Percentiles rank a stretch among this genome's conserved stretches.
Evolutionary conservation across 2,329 filamentous ascomycete genomes (phyloP).

Genomic region (Penicillium sp.): DNA sequence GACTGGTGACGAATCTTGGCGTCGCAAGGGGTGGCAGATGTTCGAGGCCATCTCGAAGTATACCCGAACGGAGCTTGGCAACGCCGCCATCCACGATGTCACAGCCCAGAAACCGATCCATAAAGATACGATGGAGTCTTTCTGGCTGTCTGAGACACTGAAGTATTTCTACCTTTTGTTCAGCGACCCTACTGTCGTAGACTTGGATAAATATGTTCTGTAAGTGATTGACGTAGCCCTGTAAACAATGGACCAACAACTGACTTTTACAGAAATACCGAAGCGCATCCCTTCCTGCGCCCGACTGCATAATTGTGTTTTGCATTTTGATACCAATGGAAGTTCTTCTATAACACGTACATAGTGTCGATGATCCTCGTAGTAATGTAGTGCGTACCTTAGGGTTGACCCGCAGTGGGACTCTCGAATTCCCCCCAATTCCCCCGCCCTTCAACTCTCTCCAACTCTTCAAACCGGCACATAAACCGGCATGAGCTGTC

Average conservation of each 20-base stretch:
- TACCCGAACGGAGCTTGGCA: conserved; percentile 61
- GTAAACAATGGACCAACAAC: not conserved
- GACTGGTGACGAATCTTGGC: conserved; percentile 64
- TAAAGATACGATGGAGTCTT: conserved; percentile 69
- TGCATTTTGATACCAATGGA: conserved; percentile 25
- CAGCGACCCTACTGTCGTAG: conserved; percentile 42
- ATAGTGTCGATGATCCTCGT: not conserved
- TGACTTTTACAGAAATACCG: conserved; percentile 33
- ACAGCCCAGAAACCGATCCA: conserved; percentile 46
- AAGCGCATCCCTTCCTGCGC: conserved; percentile 40
- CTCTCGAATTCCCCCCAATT: conserved; percentile 13
- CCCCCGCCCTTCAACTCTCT: conserved; percentile 18
- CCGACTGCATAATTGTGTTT: conserved; percentile 23
- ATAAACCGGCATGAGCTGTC: conserved; percentile 35
- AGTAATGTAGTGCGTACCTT: not conserved
- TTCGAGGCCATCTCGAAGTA: conserved; percentile 61
- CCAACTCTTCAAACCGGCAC: conserved; percentile 18
- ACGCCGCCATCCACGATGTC: conserved; percentile 66
- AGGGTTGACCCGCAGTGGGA: conserved; percentile 16
- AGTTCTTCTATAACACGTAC: conserved; percentile 5
- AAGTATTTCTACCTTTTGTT: conserved; percentile 50
- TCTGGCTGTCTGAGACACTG: conserved; percentile 60
- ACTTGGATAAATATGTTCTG: conserved; percentile 47
- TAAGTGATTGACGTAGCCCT: conserved; percentile 27
- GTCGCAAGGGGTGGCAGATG: conserved; percentile 72